Percentiles rank a stretch among this genome's conserved stretches.
Evolutionary conservation across 208 protist species (phyloP).

Genomic region (Crithidia fasciculata): DNA sequence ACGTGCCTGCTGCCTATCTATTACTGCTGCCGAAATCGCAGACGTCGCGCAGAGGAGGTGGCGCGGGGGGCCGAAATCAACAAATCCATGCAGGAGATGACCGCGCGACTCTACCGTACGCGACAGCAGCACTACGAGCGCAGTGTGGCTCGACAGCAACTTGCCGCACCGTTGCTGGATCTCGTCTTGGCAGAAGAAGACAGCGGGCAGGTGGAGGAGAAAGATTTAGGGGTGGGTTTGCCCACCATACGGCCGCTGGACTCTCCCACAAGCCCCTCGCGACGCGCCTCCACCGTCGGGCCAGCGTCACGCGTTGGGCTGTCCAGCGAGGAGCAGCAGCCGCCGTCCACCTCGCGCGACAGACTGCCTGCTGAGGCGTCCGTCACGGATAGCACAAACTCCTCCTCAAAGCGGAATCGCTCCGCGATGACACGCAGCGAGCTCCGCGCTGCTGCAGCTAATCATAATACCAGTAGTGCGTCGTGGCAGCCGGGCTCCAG

Average conservation of each 20-base stretch:
- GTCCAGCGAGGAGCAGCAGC: background rate
- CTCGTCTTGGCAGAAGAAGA: too few relatives aligned
- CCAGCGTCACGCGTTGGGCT: background rate
- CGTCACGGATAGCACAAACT: background rate
- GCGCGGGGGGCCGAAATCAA: slow-evolving; percentile 19
- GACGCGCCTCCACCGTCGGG: too few relatives aligned
- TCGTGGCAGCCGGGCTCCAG: background rate
- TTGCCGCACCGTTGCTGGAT: too few relatives aligned
- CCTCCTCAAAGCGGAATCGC: background rate
- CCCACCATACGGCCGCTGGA: too few relatives aligned
- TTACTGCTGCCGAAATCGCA: slow-evolving; percentile 3
- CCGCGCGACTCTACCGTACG: slow-evolving; percentile 27
- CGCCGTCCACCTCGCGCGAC: background rate
- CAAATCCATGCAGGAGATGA: slow-evolving; percentile 31
- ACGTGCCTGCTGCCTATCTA: background rate
- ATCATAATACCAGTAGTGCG: background rate
- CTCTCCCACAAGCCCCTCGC: too few relatives aligned
- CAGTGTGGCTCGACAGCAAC: background rate
- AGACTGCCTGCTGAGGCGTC: background rate
- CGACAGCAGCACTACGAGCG: slow-evolving; percentile 18
- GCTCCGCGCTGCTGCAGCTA: background rate
- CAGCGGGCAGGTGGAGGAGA: too few relatives aligned
- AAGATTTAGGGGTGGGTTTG: too few relatives aligned
- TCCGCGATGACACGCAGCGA: background rate
- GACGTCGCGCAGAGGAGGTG: slow-evolving; percentile 6